Conservation (phyloP, 257 asterid genomes). For the Solanum gandarillasii region DNA sequence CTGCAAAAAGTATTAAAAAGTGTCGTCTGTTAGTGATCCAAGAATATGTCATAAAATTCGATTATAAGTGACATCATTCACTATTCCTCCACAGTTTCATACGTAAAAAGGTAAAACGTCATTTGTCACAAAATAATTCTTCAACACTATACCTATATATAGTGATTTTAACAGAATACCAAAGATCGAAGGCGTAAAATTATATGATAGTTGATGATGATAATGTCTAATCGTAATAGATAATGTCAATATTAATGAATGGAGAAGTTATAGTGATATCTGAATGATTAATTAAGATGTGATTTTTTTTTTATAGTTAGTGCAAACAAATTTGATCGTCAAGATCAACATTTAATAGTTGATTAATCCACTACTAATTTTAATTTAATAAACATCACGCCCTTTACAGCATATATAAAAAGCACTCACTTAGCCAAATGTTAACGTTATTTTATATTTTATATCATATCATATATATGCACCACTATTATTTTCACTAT, state of each 20-base stretch:
- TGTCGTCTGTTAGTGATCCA: neutral
- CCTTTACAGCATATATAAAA: neutral
- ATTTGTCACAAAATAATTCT: neutral
- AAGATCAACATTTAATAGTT: neutral
- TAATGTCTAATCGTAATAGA: neutral
- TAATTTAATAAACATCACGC: neutral
- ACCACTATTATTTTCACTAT: neutral
- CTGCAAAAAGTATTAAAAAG: neutral
- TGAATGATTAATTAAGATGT: neutral
- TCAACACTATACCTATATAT: neutral
- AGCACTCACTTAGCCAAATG: neutral
- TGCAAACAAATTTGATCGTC: neutral
- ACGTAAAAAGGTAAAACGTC: neutral
- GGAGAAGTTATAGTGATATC: neutral
- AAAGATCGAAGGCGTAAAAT: neutral
- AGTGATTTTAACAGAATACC: neutral
- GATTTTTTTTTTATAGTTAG: neutral
- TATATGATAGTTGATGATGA: neutral
- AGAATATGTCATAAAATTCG: neutral
- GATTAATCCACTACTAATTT: neutral
- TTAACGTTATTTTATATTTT: neutral
- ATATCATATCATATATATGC: neutral
- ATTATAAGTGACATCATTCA: neutral
- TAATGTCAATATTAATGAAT: neutral
- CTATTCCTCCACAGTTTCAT: neutral